Evolutionary conservation across 768 basidiomycete genomes (phyloP), one percentile per base, ranked within the genome.

Genomic region (Amyloporia xantha): DNA sequence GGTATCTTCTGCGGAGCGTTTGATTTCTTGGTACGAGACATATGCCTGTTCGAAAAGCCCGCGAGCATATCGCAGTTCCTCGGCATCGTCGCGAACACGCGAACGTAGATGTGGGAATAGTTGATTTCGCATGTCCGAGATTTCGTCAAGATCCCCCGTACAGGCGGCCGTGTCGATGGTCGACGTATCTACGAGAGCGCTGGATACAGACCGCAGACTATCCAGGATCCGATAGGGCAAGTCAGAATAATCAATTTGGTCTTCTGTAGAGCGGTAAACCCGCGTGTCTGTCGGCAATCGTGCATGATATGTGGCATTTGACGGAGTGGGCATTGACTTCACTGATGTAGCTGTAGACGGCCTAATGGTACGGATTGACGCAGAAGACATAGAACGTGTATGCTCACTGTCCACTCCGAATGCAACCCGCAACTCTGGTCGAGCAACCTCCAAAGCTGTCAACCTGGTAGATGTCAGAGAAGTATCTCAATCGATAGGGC

Each of bases 361-460:
- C 35, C 60, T 57, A 43, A 67, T 57, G 11, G 82, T 82, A 43
- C 70, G 72, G 50, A 69, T 71, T 7, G 81, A 84, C 26, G 78
- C 63, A 24, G 76, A 73, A 7, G 81, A 83, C 30, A 65, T 67
- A 6, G 77, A 68, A 15, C 79, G 75, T n/a, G 69, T 54, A 30
- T 61, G 63, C 42, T 76, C 75, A 4, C 67, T 64, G 20, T 76
- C 73, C n/a, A 69, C 58, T 33, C 75, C 77, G 60, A 88, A 88
- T 2, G 76, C 79, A 15, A 59, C 57, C n/a, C 77, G 75, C 50
- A 84, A 83, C 52, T 86, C 79, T 9, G 81, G 77, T 62, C 78
- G 79, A 21, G 78, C 79, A 7, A 88, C 78, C 50, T 88, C 82
- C 28, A 79, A 56, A 13, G 86, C 75, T 6, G 84, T 87, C 27